A percentile compares a stretch with the other conserved stretches of the same genome.
These are phyloP conservation scores for Leptodontidium sp. DNA, from an alignment of 2,329 filamentous ascomycete genomes.

Conservation along the genomic window DNA sequence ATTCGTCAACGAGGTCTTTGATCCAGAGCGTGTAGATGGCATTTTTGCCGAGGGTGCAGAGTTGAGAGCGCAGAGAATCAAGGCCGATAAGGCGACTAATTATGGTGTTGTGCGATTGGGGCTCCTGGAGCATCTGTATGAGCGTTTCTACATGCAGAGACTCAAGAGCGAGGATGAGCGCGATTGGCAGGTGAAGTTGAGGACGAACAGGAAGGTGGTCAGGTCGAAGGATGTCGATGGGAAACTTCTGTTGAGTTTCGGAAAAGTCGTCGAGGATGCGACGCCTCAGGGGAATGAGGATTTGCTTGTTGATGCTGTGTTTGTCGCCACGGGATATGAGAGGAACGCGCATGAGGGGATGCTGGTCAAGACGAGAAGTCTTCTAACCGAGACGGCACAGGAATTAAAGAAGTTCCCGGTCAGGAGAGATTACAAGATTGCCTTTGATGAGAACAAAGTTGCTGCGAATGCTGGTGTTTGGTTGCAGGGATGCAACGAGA, in stretches of 20 bases:
- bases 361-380: conserved; percentile 68
- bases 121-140: conserved; percentile 87
- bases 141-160: conserved; percentile 86
- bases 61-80: conserved; percentile 64
- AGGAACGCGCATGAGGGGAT: conserved; percentile 81
- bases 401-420: conserved; percentile 66
- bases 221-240: conserved; percentile 9
- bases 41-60: conserved; percentile 73
- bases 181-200: conserved; percentile 11
- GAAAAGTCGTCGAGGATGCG: conserved; percentile 44
- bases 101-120: conserved; percentile 91
- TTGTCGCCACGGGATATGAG: conserved; percentile 88
- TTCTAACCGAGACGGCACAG: conserved; percentile 70
- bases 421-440: conserved; percentile 78
- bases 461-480: conserved; percentile 77
- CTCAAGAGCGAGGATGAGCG: conserved; percentile 50
- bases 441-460: conserved; percentile 73
- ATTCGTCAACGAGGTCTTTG: conserved; percentile 97
- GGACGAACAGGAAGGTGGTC: neutral
- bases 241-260: conserved; percentile 1
- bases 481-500: conserved; percentile 94
- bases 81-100: conserved; percentile 84
- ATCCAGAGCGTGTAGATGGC: conserved; percentile 82
- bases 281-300: conserved; percentile 46
- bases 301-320: conserved; percentile 77